A percentile compares a stretch with the other conserved stretches of the same genome.
These are phyloP conservation scores for Huntiella bhutanensis DNA, from an alignment of 2,329 filamentous ascomycete species.

Conservation along the genomic window DNA sequence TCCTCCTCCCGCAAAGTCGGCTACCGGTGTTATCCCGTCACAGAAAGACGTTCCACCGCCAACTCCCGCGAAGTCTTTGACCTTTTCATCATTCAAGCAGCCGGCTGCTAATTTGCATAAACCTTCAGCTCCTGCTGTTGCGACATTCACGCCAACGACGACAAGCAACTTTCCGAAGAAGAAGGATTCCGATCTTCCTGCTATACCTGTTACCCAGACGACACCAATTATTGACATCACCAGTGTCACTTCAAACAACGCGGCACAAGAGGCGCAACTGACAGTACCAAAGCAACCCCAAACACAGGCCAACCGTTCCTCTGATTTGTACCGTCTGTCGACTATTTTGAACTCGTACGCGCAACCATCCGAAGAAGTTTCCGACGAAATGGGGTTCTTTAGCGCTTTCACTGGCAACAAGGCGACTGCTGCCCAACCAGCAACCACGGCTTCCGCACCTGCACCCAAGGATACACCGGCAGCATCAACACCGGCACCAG, in stretches of 20 bases:
- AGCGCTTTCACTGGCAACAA: constrained; percentile 1
- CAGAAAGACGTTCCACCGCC: not conserved
- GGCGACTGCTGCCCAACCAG: constrained; percentile 13
- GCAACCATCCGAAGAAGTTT: constrained; percentile 23
- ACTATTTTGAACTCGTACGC: constrained; percentile 39
- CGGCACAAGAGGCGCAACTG: constrained; percentile 7
- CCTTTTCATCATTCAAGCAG: not conserved
- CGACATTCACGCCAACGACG: not conserved
- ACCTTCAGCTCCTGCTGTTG: not conserved
- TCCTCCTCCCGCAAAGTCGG: not conserved
- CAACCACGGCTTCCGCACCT: constrained; percentile 2
- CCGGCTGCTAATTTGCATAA: not conserved
- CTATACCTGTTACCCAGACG: too few species aligned
- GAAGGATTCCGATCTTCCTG: too few species aligned
- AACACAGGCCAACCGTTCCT: constrained; percentile 14
- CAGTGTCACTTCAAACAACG: too few species aligned
- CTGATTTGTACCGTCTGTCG: constrained; percentile 24
- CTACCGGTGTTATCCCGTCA: not conserved
- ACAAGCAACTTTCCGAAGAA: too few species aligned
- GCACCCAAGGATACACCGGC: not conserved
- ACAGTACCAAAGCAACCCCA: constrained; percentile 14
- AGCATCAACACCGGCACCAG: not conserved
- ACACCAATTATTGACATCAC: too few species aligned
- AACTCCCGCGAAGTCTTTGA: not conserved
- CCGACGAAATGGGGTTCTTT: constrained; percentile 5